Evolutionary conservation across 495 filamentous ascomycete species (phyloP).

Genomic region (Pseudomonodictys pantanalensis): DNA sequence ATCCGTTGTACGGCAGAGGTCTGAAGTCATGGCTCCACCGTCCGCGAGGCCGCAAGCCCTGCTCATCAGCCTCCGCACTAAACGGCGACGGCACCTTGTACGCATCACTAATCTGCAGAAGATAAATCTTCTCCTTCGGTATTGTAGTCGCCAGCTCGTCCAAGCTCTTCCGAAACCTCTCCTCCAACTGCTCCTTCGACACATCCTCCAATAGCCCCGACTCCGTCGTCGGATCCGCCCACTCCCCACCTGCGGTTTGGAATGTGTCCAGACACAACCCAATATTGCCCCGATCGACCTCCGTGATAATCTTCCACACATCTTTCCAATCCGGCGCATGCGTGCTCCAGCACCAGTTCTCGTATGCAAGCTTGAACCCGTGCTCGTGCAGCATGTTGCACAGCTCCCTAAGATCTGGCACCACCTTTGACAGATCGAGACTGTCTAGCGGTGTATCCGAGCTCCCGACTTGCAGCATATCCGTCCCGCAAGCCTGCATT

Average conservation of each 20-base stretch:
- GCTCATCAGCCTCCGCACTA: conserved; percentile 44
- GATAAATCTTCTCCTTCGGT: conserved; percentile 68
- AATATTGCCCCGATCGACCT: conserved; percentile 61
- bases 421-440: conserved; percentile 53
- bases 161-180: conserved; percentile 53
- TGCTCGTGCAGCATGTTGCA: conserved; percentile 59
- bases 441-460: conserved; percentile 56
- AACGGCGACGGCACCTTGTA: conserved; percentile 59
- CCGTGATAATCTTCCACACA: conserved; percentile 64
- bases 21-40: conserved; percentile 72
- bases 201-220: conserved; percentile 57
- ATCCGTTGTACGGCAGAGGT: conserved; percentile 69
- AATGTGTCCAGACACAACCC: conserved; percentile 82
- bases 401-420: conserved; percentile 61
- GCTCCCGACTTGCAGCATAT: conserved; percentile 76
- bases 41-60: conserved; percentile 56
- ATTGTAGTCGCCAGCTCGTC: conserved; percentile 53
- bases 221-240: conserved; percentile 66
- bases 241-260: conserved; percentile 73
- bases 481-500: conserved; percentile 67
- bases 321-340: conserved; percentile 65
- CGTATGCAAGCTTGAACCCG: conserved; percentile 65
- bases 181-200: conserved; percentile 45
- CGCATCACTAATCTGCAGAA: conserved; percentile 78
- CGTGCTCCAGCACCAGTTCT: conserved; percentile 84